Evolutionary conservation across 306 rosid species (phyloP).

Genomic region (Albizia julibrissin): DNA sequence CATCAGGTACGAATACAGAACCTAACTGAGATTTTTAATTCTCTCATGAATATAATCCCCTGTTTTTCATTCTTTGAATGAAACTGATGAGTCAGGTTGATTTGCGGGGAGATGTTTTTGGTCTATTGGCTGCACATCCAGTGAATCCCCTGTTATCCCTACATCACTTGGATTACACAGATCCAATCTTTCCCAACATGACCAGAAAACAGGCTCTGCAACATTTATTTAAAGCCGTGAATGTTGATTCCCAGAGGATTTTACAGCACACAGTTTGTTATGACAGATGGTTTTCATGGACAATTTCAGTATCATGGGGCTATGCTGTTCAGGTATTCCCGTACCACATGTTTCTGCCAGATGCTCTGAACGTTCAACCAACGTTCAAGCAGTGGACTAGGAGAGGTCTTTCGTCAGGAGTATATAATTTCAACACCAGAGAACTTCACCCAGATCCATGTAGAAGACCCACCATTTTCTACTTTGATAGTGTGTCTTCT

Average conservation of each 20-base stretch:
- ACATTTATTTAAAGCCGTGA: constrained; percentile 59
- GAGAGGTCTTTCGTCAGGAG: constrained; percentile 22
- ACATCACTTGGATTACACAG: constrained; percentile 55
- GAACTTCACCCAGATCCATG: constrained; percentile 52
- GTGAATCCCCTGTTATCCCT: constrained; percentile 67
- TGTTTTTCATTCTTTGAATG: background rate
- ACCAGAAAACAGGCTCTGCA: constrained; percentile 49
- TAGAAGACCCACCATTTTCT: constrained; percentile 63
- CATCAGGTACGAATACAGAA: constrained; percentile 64
- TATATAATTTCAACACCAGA: constrained; percentile 50
- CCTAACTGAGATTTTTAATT: background rate
- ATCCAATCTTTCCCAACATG: constrained; percentile 77
- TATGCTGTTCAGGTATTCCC: constrained; percentile 72
- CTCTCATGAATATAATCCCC: background rate
- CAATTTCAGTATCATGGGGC: constrained; percentile 86
- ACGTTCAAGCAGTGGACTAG: constrained; percentile 66
- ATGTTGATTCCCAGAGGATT: constrained; percentile 64
- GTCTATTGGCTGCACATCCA: constrained; percentile 82
- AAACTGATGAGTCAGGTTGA: constrained; percentile 55
- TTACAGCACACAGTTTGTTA: constrained; percentile 83
- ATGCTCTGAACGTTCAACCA: constrained; percentile 44
- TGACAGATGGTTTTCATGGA: constrained; percentile 61
- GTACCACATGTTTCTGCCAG: constrained; percentile 51
- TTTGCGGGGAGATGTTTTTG: constrained; percentile 64
- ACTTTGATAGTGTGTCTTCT: constrained; percentile 44